Percentiles rank a stretch among this genome's conserved stretches.
These are phyloP conservation scores for Emericellopsis cladophorae DNA, from an alignment of 2,329 filamentous ascomycete genomes.

Conservation along the genomic window DNA sequence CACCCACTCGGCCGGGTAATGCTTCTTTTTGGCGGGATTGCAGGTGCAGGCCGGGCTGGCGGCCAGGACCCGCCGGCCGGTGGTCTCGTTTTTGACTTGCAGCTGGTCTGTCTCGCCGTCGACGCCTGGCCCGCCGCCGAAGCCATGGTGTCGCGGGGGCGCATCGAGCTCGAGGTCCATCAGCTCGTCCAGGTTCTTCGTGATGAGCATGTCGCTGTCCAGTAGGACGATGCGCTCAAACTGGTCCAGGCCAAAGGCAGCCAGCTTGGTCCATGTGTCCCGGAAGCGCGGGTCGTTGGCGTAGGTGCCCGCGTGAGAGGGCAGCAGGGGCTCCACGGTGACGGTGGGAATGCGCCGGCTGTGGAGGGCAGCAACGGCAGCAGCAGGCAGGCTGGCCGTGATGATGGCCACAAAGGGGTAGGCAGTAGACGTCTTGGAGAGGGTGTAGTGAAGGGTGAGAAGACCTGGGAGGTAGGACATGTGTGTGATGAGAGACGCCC, in stretches of 20 bases:
- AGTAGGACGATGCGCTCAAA: constrained; percentile 74
- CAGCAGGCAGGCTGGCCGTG: constrained; percentile 60
- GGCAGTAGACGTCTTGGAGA: constrained; percentile 49
- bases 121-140: constrained; percentile 2
- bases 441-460: constrained; percentile 66
- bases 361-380: constrained; percentile 57
- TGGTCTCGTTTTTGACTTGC: constrained; percentile 6
- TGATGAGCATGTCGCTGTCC: constrained; percentile 78
- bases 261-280: constrained; percentile 83
- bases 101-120: constrained; percentile 1
- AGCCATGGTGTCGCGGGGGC: constrained; percentile 6
- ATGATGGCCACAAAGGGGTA: constrained; percentile 78
- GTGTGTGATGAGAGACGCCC: constrained; percentile 82
- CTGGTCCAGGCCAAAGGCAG: constrained; percentile 62
- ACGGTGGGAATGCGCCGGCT: constrained; percentile 57
- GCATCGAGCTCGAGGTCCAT: constrained; percentile 67
- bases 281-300: constrained; percentile 72
- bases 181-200: constrained; percentile 81
- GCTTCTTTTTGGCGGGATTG: constrained; percentile 64
- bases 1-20: constrained; percentile 65
- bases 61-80: constrained; percentile 59
- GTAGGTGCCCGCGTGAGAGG: constrained; percentile 43
- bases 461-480: constrained; percentile 70
- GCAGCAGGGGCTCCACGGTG: constrained; percentile 60
- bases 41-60: constrained; percentile 78